Percentiles rank a stretch among this genome's conserved stretches.
Evolutionary conservation across 2,329 filamentous ascomycete species (phyloP).

Genomic region (Davidsoniella eucalypti): DNA sequence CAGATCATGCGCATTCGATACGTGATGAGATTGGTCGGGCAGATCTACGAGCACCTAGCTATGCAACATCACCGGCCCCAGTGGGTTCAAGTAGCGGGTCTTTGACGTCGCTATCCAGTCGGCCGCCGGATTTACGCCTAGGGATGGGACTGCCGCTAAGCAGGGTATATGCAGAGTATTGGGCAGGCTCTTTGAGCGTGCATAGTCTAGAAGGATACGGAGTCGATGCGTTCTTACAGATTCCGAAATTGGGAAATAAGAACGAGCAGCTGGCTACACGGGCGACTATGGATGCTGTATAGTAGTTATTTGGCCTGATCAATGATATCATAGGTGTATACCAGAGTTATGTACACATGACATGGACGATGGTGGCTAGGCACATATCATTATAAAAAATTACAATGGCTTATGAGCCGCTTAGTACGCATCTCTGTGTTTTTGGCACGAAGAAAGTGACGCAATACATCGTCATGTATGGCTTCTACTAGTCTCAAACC

Average conservation of each 20-base stretch:
- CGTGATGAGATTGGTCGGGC: slow-evolving; percentile 26
- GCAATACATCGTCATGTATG: background rate
- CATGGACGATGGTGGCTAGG: too few species aligned
- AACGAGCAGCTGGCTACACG: slow-evolving; percentile 80
- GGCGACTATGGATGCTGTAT: slow-evolving; percentile 63
- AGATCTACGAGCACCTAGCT: slow-evolving; percentile 26
- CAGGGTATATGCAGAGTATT: slow-evolving; percentile 91
- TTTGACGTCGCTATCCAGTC: slow-evolving; percentile 60
- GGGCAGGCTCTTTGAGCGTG: slow-evolving; percentile 81
- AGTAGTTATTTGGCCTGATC: slow-evolving; percentile 22
- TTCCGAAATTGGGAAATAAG: slow-evolving; percentile 92
- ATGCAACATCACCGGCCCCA: slow-evolving; percentile 16
- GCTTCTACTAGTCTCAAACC: too few species aligned
- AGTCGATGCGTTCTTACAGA: slow-evolving; percentile 88
- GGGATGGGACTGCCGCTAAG: slow-evolving; percentile 92
- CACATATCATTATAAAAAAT: background rate
- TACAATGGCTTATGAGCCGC: too few species aligned
- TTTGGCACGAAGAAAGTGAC: background rate
- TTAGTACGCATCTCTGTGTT: background rate
- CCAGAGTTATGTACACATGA: too few species aligned
- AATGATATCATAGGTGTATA: slow-evolving; percentile 14
- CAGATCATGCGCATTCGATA: slow-evolving; percentile 16
- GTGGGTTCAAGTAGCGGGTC: slow-evolving; percentile 36
- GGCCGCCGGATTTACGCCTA: slow-evolving; percentile 71
- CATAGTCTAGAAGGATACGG: slow-evolving; percentile 93